These are phyloP conservation scores for Alternaria ethzedia DNA, from an alignment of 2,329 filamentous ascomycete genomes.

Conservation along the genomic window DNA sequence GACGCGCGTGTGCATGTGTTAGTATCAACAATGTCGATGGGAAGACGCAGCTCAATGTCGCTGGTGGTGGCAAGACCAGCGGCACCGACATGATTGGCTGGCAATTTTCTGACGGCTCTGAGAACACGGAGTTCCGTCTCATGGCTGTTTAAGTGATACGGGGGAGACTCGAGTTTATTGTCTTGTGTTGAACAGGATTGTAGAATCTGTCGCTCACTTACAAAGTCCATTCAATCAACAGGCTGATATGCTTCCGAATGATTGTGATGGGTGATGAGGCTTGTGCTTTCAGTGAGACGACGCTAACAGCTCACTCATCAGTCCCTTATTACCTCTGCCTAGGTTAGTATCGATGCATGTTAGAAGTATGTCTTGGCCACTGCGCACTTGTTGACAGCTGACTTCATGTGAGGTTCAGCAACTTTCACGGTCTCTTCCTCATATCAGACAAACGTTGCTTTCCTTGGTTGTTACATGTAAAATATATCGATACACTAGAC, in stretches of 20 bases:
- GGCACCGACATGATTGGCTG: background rate
- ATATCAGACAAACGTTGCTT: background rate
- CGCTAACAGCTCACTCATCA: background rate
- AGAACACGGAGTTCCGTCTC: background rate
- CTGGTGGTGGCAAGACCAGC: background rate
- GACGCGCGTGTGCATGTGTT: background rate
- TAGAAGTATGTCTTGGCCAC: background rate
- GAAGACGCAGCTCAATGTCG: constrained; percentile 2
- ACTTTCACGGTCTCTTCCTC: background rate
- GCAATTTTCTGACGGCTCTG: background rate
- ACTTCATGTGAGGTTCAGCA: background rate
- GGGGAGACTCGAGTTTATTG: background rate
- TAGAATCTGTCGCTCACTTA: background rate
- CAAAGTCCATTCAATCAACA: background rate
- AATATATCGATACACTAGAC: background rate
- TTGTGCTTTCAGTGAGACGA: background rate
- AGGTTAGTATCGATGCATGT: background rate
- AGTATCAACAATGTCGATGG: constrained; percentile 2
- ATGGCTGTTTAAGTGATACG: background rate
- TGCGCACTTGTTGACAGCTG: background rate
- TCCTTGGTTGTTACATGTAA: background rate
- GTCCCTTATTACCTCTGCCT: background rate
- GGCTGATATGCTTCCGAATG: background rate
- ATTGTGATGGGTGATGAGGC: background rate
- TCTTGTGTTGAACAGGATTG: background rate